These are phyloP conservation scores for Trifolium fragiferum DNA, from an alignment of 306 rosid species.

Conservation along the genomic window DNA sequence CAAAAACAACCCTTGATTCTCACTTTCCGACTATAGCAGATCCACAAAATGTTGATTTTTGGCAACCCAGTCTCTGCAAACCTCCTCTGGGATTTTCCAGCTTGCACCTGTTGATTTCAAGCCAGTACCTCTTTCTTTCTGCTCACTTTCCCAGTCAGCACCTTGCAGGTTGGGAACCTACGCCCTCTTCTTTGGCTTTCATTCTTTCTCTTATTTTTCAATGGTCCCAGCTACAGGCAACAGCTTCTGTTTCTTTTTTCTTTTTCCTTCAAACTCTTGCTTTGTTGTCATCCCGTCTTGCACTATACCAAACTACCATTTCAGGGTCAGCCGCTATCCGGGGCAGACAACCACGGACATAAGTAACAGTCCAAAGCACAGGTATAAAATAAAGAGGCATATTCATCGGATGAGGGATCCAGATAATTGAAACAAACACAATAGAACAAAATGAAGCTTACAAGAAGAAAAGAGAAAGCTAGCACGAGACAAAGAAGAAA, in stretches of 20 bases:
- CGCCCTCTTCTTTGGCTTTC: neutral
- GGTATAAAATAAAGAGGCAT: neutral
- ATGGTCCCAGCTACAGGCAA: neutral
- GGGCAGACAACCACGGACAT: neutral
- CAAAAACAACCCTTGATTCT: no score
- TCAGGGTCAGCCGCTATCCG: neutral
- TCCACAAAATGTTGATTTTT: no score
- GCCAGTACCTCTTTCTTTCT: neutral
- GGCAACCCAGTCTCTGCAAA: no score
- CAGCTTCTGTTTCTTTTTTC: neutral
- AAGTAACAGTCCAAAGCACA: neutral
- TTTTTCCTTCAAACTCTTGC: neutral
- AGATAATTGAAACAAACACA: neutral
- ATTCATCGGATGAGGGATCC: neutral
- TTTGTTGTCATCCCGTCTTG: neutral
- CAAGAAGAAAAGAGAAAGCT: conserved; percentile 5
- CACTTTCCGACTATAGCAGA: no score
- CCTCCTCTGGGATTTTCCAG: no score
- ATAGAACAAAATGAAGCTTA: conserved; percentile 35
- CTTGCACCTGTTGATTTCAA: neutral
- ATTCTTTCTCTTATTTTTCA: neutral
- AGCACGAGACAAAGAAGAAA: conserved; percentile 16
- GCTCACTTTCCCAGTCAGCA: neutral
- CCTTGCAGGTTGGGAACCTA: neutral
- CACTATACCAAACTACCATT: neutral